Evolutionary conservation across 1,284 basidiomycete species (phyloP).

Genomic region (Cystobasidiaceae sp.): DNA sequence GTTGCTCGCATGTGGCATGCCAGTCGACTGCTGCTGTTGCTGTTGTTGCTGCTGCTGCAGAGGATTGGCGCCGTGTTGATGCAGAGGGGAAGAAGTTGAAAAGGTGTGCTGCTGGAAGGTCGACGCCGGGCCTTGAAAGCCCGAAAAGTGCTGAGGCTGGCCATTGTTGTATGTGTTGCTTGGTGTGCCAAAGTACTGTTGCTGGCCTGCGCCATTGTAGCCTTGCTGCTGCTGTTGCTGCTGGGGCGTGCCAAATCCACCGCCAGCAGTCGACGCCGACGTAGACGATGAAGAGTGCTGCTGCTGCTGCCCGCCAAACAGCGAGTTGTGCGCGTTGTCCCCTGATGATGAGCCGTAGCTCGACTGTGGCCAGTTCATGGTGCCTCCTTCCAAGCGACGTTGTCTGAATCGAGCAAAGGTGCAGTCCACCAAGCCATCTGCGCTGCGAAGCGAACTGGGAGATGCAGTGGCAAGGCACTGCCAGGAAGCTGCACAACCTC

Average conservation of each 20-base stretch:
- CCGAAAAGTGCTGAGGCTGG: not conserved
- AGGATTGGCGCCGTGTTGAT: conserved; percentile 15
- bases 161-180: not conserved
- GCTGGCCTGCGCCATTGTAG: not conserved
- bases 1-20: not conserved
- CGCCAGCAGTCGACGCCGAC: not conserved
- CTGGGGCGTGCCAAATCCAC: not conserved
- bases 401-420: not conserved
- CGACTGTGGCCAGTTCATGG: conserved; percentile 16
- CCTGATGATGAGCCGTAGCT: conserved; percentile 1
- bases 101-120: conserved; percentile 10
- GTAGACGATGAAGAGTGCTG: too few species aligned
- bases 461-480: too few species aligned
- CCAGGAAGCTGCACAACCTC: too few species aligned
- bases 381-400: not conserved
- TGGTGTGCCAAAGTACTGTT: conserved; percentile 5
- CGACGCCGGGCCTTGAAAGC: not conserved
- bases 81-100: conserved; percentile 23
- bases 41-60: not conserved
- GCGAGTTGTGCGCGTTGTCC: not conserved
- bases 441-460: too few species aligned
- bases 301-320: not conserved
- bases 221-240: not conserved
- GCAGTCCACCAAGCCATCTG: too few species aligned
- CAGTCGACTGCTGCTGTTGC: conserved; percentile 3